Base-by-base conservation (phyloP, 2,329 filamentous ascomycete species). In the Aureobasidium sp. region DNA sequence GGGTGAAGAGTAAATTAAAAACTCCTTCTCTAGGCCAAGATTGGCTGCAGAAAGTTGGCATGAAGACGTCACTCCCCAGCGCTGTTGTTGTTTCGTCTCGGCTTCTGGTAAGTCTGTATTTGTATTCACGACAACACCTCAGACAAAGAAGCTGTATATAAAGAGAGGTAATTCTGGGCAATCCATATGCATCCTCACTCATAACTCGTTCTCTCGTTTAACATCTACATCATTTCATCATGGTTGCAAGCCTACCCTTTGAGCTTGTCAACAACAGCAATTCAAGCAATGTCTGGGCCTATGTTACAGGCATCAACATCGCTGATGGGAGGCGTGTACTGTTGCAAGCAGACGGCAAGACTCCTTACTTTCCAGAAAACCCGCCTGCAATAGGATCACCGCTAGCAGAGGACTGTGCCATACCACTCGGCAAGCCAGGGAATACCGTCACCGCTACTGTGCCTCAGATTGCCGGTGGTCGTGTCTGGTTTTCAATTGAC, bases 391-490 rank as follows among this genome's bases (percentile, higher is more conserved):
- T 74, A 31, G 69, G 71, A 27, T 68, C 69, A 1, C 68, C 67
- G 6, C 64, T 75, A 4, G 63, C 68, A 29, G 69, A 74, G 67
- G 69, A 74, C 64, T 74, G 72, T 61, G 71, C 73, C 1, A 74
- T 75, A 9, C 67, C 71, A 2, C 66, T 75, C 6, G 72, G 71
- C 1, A 40, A 64, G 8, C 70, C 71, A 2, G 72, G 71, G 48
- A 71, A 70, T 61, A 70, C 69, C 2, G 65, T 65, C 22, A 69
- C 64, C 0, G 68, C 74, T 42, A 72, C 68, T n/a, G 70, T 74
- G 14, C 73, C 73, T 33, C 69, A 74, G 50, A 71, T 75, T 42
- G 72, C 72, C n/a, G 73, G 72, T 35, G 73, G 72, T 11, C 65
- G 73, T n/a, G 71, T 75, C 52, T 75, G 72, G 72, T 70, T 74